Evolutionary conservation across 257 asterid genomes (phyloP).

Genomic region (Buddleja alternifolia): DNA sequence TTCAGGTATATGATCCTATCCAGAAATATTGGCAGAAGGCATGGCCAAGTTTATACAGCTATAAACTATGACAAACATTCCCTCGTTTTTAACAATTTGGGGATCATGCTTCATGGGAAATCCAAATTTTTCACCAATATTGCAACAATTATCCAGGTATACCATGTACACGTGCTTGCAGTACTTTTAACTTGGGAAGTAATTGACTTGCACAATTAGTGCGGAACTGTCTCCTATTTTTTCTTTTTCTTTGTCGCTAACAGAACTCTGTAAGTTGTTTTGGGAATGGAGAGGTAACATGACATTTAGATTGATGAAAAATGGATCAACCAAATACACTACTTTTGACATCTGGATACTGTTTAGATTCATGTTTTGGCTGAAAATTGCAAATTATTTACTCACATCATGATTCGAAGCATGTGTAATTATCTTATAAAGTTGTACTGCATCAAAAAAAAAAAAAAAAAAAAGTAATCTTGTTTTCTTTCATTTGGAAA

Average conservation of each 20-base stretch:
- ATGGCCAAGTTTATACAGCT: conserved; percentile 42
- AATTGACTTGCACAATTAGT: conserved; percentile 5
- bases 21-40: conserved; percentile 40
- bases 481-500: no score
- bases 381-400: not conserved
- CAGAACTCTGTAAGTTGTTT: conserved; percentile 11
- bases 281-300: not conserved
- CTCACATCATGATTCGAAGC: conserved; percentile 10
- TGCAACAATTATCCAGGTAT: conserved; percentile 68
- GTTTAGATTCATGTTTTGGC: conserved; percentile 14
- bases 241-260: not conserved
- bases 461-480: no score
- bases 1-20: conserved; percentile 66
- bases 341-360: not conserved
- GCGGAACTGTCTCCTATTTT: conserved; percentile 5
- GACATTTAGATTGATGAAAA: not conserved
- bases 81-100: conserved; percentile 60
- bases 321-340: not conserved
- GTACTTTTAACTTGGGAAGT: conserved; percentile 19
- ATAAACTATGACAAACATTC: conserved; percentile 34
- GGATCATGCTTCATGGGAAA: conserved; percentile 77
- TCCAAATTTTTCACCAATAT: conserved; percentile 54
- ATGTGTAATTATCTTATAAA: not conserved
- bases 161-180: conserved; percentile 17
- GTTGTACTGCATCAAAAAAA: no score